Base-by-base conservation (phyloP, 257 asterid species). In the Penstemon eatonii region DNA sequence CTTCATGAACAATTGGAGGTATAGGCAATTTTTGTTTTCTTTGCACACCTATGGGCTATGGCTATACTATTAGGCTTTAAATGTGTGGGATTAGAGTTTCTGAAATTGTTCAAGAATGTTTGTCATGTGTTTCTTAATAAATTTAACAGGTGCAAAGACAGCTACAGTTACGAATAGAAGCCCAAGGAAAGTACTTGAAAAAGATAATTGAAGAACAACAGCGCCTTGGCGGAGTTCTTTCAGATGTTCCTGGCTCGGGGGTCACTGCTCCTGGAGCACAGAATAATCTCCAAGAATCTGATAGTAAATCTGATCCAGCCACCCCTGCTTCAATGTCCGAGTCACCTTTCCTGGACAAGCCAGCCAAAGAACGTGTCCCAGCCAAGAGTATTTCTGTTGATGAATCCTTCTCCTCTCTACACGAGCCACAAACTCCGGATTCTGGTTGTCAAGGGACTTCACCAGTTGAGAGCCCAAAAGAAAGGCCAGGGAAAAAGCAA, bases 1-100 rank as follows among this genome's bases (percentile, higher is more conserved):
- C 79, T 93, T 73, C 99, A 90, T n/a, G 99, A 93, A 80, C 97
- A 93, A 75, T 78, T 92, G 71, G 98, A 92, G 98, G 98, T 92
- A 79, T 42, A 33, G 51, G 33, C 5, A 42, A 11, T 40, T 51
- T 37, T 3, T 10, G 19, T 56, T 68, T 10, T n/a, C 60, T n/a
- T 37, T 37, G 47, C 50, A 43, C 58, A 33, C 36, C 63, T 6
- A 5, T 36, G 33, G 46, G 15, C 63, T 6, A 5, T 36, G 33
- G 46, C 39, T 46, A 25, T 64, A 12, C 25, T 33, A 39, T 8
- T 47, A 12, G 54, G 54, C 37, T 37, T 13, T 6, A 64, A 18
- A 4, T 40, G 3, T 51, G 10, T 66, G 11, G 33, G 33, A 25
- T 2, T 25, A 25, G 33, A 25, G 1, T 25, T 25, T 25, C 33